Percentiles rank a stretch among this genome's conserved stretches.
Evolutionary conservation across 345 rosid species (phyloP).

Genomic region (Excoecaria cochinchinensis): DNA sequence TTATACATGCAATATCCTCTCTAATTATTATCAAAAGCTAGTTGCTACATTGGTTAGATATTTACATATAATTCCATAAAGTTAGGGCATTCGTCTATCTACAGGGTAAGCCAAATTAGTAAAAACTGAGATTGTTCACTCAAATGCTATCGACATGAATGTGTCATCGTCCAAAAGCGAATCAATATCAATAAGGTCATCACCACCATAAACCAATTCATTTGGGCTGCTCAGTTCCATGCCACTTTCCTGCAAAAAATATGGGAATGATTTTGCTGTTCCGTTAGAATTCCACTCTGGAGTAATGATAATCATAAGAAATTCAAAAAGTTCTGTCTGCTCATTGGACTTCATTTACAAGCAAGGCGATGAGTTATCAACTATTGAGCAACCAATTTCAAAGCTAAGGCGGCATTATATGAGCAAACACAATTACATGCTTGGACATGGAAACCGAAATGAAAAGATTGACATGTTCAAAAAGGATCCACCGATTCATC

Average conservation of each 20-base stretch:
- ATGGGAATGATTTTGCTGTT: neutral
- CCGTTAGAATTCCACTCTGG: neutral
- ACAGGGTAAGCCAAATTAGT: conserved; percentile 18
- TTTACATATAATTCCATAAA: conserved; percentile 13
- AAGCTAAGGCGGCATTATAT: neutral
- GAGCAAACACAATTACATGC: neutral
- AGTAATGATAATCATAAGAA: neutral
- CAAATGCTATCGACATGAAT: conserved; percentile 68
- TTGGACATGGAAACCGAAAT: neutral
- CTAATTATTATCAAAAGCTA: neutral
- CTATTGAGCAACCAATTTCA: neutral
- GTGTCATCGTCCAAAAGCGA: conserved; percentile 67
- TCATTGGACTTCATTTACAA: no score
- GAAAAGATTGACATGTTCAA: neutral
- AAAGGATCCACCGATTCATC: neutral
- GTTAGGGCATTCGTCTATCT: conserved; percentile 28
- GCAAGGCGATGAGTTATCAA: neutral
- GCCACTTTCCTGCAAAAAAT: conserved; percentile 30
- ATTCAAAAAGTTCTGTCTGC: neutral
- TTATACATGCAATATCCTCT: conserved; percentile 9
- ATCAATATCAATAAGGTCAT: conserved; percentile 54
- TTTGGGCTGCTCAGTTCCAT: conserved; percentile 38
- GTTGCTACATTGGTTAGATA: conserved; percentile 16
- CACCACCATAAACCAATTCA: conserved; percentile 38
- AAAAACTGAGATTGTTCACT: conserved; percentile 25